These are phyloP conservation scores for Metschnikowia aberdeeniae DNA, from an alignment of 805 yeast genomes.

Conservation along the genomic window DNA sequence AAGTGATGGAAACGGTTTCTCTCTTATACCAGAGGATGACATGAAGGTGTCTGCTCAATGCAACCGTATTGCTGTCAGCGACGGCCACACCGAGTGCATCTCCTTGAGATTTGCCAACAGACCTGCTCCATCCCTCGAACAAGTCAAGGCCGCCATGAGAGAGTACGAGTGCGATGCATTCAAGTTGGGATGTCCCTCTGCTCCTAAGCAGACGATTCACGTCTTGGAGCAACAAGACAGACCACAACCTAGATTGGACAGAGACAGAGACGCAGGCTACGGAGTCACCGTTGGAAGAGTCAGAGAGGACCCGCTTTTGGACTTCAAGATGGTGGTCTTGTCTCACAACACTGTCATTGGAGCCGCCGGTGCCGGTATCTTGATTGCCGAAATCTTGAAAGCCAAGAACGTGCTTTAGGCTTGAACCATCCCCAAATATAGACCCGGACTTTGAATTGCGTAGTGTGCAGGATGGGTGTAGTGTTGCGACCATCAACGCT, in stretches of 20 bases:
- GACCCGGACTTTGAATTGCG: neutral
- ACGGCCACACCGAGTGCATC: slow-evolving; percentile 96
- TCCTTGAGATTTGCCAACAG: slow-evolving; percentile 75
- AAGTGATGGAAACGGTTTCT: slow-evolving; percentile 49
- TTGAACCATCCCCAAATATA: neutral
- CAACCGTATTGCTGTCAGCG: slow-evolving; percentile 94
- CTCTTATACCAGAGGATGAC: slow-evolving; percentile 59
- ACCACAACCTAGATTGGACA: slow-evolving; percentile 97
- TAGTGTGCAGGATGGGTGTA: neutral
- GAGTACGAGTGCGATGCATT: slow-evolving; percentile 83
- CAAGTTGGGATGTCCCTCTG: slow-evolving; percentile 77
- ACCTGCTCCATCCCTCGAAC: slow-evolving; percentile 82
- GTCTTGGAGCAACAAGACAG: slow-evolving; percentile 88
- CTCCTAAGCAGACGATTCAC: slow-evolving; percentile 89
- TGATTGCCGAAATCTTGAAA: slow-evolving; percentile 85
- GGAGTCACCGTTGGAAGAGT: slow-evolving; percentile 94
- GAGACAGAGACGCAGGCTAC: slow-evolving; percentile 90
- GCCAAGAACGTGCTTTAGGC: slow-evolving; percentile 68
- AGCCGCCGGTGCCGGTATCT: slow-evolving; percentile 97
- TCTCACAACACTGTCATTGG: slow-evolving; percentile 97
- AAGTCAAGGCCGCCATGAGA: slow-evolving; percentile 64
- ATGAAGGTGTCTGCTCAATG: slow-evolving; percentile 92
- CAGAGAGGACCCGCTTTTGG: slow-evolving; percentile 89
- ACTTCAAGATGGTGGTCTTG: slow-evolving; percentile 93
- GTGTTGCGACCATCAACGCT: neutral